phyloP scores from a whole-genome alignment of 768 basidiomycete species.

The Lentinula aciculospora region DNA sequence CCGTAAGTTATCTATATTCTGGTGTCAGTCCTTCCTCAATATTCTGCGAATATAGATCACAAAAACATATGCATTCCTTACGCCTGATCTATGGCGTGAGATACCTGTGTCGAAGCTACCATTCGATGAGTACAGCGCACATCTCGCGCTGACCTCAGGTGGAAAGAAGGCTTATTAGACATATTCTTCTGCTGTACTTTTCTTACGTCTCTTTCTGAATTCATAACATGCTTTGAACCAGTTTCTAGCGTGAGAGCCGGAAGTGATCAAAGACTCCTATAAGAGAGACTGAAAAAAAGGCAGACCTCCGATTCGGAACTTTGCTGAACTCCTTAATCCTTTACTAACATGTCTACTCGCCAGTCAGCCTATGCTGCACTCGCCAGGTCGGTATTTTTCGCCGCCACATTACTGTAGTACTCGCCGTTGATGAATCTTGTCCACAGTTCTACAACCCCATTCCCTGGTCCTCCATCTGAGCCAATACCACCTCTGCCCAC shows the following conservation, averaged over 20 bases:
- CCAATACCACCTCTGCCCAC: slow-evolving; percentile 5
- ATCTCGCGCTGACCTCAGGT: slow-evolving; percentile 65
- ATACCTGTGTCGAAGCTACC: slow-evolving; percentile 86
- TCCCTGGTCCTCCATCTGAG: slow-evolving; percentile 4
- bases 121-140: slow-evolving; percentile 93
- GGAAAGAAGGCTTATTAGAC: slow-evolving; percentile 70
- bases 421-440: not conserved
- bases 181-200: slow-evolving; percentile 8
- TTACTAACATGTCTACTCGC: slow-evolving; percentile 5
- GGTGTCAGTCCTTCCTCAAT: not conserved
- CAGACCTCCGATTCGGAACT: not conserved
- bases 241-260: not conserved
- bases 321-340: not conserved
- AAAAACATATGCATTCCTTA: slow-evolving; percentile 97
- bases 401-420: not conserved
- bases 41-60: slow-evolving; percentile 59
- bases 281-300: not conserved
- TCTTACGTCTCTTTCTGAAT: slow-evolving; percentile 3
- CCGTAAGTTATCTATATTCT: slow-evolving; percentile 44
- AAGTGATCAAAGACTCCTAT: not conserved
- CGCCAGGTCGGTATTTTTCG: not conserved
- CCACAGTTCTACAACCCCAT: not conserved
- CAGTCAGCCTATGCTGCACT: slow-evolving; percentile 1
- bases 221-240: not conserved
- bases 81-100: slow-evolving; percentile 96